Percentiles rank a stretch among this genome's conserved stretches.
Evolutionary conservation across 192 early-diverging fungal species (phyloP).

Genomic region (Coemansia sp.): DNA sequence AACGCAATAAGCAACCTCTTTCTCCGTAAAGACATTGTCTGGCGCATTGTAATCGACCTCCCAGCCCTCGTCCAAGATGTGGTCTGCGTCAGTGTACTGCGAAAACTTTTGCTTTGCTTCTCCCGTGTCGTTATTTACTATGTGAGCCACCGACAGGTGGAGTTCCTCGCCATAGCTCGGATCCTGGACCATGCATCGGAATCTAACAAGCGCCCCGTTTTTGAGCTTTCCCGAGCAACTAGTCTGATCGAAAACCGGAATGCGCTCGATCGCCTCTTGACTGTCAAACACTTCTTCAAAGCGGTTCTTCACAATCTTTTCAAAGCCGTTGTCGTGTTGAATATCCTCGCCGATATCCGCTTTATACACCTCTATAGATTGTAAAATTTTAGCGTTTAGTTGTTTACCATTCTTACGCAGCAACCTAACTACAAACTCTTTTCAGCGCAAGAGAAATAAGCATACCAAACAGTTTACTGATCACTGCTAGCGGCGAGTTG

Average conservation of each 20-base stretch:
- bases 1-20: conserved; percentile 68
- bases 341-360: not conserved
- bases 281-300: conserved; percentile 30
- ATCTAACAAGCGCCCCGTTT: conserved; percentile 61
- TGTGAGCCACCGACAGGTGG: conserved; percentile 41
- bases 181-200: conserved; percentile 83
- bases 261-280: conserved; percentile 13
- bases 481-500: conserved; percentile 30
- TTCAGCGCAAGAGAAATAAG: not conserved
- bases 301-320: conserved; percentile 25
- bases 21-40: conserved; percentile 61
- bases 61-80: conserved; percentile 36
- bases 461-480: conserved; percentile 47
- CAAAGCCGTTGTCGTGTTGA: conserved; percentile 18
- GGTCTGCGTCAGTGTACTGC: conserved; percentile 53
- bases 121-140: conserved; percentile 37
- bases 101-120: conserved; percentile 45
- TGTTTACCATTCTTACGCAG: not conserved
- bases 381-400: not conserved
- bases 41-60: conserved; percentile 43
- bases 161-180: conserved; percentile 73
- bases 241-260: conserved; percentile 26
- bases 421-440: not conserved
- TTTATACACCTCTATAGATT: conserved; percentile 6
- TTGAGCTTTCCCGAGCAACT: not conserved